Conservation (phyloP, 2,329 filamentous ascomycete species). For the Fusarium piperis region DNA sequence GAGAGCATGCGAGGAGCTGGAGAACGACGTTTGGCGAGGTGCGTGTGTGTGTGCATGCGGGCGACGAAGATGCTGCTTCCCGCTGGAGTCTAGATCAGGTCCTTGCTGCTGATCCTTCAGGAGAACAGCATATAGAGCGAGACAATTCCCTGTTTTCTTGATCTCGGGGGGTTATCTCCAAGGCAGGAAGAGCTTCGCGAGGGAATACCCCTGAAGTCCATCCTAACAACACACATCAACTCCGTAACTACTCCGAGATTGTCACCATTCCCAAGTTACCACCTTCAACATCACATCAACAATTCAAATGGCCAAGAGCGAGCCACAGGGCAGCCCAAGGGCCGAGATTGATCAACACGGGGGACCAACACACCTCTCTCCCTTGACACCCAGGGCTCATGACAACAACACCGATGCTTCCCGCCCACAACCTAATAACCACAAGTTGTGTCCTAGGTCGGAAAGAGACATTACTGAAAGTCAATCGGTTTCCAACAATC, state of each 20-base stretch:
- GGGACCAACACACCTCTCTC: background rate
- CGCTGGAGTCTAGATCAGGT: background rate
- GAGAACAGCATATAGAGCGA: background rate
- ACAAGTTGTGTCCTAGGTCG: background rate
- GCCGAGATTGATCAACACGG: background rate
- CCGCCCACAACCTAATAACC: background rate
- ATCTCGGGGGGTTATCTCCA: background rate
- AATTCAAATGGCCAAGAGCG: background rate
- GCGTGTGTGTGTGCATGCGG: background rate
- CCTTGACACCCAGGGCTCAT: background rate
- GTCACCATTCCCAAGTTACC: background rate
- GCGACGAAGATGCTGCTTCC: background rate
- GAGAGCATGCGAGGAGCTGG: background rate
- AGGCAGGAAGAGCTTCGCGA: background rate
- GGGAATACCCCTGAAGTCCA: background rate
- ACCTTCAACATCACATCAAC: background rate
- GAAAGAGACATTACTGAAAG: background rate
- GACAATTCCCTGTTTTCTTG: background rate
- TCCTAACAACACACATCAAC: background rate
- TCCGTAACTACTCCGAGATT: background rate
- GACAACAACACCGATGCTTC: background rate
- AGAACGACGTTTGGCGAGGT: conserved; percentile 6
- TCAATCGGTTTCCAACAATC: background rate
- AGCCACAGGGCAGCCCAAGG: background rate
- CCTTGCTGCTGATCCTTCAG: background rate